These are phyloP conservation scores for Stromatinia cepivora DNA, from an alignment of 2,329 filamentous ascomycete genomes.

Conservation along the genomic window DNA sequence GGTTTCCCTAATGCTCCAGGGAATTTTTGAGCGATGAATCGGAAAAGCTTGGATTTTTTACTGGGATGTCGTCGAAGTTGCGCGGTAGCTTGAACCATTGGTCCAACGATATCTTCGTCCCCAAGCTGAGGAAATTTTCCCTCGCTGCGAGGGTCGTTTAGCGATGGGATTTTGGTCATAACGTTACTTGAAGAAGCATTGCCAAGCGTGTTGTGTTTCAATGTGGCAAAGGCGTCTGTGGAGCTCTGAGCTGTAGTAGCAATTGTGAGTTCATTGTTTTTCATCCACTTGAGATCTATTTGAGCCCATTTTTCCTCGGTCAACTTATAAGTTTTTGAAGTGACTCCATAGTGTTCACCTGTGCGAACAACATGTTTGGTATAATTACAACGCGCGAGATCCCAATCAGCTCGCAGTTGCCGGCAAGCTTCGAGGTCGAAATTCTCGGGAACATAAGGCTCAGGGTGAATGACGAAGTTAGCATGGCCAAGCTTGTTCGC, in stretches of 20 bases:
- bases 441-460: conserved; percentile 70
- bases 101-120: conserved; percentile 90
- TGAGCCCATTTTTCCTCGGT: conserved; percentile 88
- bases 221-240: conserved; percentile 46
- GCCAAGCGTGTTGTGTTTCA: conserved; percentile 48
- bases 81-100: conserved; percentile 59
- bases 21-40: conserved; percentile 41
- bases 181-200: conserved; percentile 48
- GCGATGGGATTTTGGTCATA: conserved; percentile 65
- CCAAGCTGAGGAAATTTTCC: conserved; percentile 87
- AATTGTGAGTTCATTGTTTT: conserved; percentile 65
- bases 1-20: conserved; percentile 37
- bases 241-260: conserved; percentile 48
- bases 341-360: conserved; percentile 85
- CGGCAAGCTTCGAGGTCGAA: conserved; percentile 57
- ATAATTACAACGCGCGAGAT: conserved; percentile 79
- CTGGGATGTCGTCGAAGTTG: conserved; percentile 38
- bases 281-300: conserved; percentile 73
- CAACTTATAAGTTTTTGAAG: conserved; percentile 82
- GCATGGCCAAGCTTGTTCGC: conserved; percentile 83
- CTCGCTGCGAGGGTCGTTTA: conserved; percentile 64
- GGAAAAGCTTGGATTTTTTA: conserved; percentile 40
- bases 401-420: conserved; percentile 76
- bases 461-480: conserved; percentile 84
- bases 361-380: conserved; percentile 85